Percentiles rank a stretch among this genome's conserved stretches.
These are phyloP conservation scores for Anisodus acutangulus DNA, from an alignment of 257 asterid species.

Conservation along the genomic window DNA sequence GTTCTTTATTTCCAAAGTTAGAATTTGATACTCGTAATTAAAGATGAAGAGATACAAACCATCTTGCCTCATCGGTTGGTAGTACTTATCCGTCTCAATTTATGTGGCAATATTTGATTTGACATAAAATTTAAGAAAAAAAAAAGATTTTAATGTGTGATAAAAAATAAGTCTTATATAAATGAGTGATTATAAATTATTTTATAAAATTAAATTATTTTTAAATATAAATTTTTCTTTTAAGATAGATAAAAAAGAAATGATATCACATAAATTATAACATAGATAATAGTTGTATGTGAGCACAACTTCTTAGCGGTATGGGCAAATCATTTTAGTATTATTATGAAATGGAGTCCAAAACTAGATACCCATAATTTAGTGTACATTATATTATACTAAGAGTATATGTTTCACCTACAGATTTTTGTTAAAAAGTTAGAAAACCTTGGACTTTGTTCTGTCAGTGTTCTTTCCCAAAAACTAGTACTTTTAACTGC, in stretches of 20 bases:
- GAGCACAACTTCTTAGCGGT: conserved; percentile 29
- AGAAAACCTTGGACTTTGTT: conserved; percentile 32
- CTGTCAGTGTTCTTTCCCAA: conserved; percentile 25
- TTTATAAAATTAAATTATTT: too few species aligned
- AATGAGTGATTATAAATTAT: too few species aligned
- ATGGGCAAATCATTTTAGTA: conserved; percentile 31
- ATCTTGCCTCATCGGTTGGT: not conserved
- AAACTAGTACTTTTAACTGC: conserved; percentile 21
- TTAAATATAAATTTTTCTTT: too few species aligned
- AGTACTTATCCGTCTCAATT: too few species aligned
- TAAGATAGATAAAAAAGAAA: too few species aligned
- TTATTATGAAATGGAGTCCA: not conserved
- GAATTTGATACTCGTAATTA: not conserved
- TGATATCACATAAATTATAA: too few species aligned
- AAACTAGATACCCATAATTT: not conserved
- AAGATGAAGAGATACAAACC: not conserved
- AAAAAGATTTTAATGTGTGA: not conserved
- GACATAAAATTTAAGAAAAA: not conserved
- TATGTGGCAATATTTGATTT: too few species aligned
- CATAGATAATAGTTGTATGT: not conserved
- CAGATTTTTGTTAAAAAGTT: not conserved
- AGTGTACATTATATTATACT: not conserved
- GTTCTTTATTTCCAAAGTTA: not conserved
- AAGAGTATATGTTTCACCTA: conserved; percentile 1
- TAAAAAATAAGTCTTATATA: too few species aligned